Base-by-base conservation (phyloP, 2,329 filamentous ascomycete genomes). In the Claviceps digitariae region DNA sequence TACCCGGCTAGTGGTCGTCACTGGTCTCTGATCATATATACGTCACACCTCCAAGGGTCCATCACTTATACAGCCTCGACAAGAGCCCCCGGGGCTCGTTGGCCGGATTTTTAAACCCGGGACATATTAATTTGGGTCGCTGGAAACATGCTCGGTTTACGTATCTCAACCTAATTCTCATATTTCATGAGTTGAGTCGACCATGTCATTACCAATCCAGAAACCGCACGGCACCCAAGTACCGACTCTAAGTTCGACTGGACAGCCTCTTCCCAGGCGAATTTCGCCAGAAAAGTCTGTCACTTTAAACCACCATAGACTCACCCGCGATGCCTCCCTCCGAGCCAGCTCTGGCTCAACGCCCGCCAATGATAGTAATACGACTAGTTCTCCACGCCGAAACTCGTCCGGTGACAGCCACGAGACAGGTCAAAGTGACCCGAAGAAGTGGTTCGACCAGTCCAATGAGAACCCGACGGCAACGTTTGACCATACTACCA, bases 391-490 rank as follows among this genome's bases (percentile, higher is more conserved):
- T 1, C 59, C 66, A 12, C 59, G 63, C 4, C 63, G 66, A 23
- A 67, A 74, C 34, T 78, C 75, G 0, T 77, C 76, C 0, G 73
- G 67, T 13, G 74, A 76, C 13, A 79, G 74, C 38, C 67, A 74
- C 47, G 67, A 71, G 23, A 78, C 76, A 0, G 66, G 67, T 3
- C 63, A 69, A 4, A 78, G 74, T 57, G 76, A 80, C 51, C 70
- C 76, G 0, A 74, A 69, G 38, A 71, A 66, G 38, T 81, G 78
- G 78, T 81, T 80, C 53, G 72, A 80, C 38, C 67, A 65, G 12
- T 76, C 74, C 4, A 81, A 81, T 45, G 64, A 72, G 46, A 76
- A 81, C 44, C 70, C 73, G 0, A 70, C 66, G 0, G 68, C 67
- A 12, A 67, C 65, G 0, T 71, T 71, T 48, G 69, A 74, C 31